These are phyloP conservation scores for Claviceps fusiformis DNA, from an alignment of 2,329 filamentous ascomycete genomes.

Conservation along the genomic window DNA sequence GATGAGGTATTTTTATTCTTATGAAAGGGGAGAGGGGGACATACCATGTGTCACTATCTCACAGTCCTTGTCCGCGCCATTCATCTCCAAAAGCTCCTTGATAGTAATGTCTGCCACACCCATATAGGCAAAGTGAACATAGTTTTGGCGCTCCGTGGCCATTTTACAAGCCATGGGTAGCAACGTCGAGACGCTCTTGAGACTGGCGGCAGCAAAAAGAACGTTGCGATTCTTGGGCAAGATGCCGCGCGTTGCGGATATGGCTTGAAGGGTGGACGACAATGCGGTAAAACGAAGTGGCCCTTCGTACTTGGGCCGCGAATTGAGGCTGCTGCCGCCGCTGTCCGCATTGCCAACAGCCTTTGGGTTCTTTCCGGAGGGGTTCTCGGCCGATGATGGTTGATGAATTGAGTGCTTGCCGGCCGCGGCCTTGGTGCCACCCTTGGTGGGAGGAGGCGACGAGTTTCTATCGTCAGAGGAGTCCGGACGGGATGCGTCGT, in stretches of 20 bases:
- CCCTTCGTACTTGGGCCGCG: constrained; percentile 43
- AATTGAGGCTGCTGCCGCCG: background rate
- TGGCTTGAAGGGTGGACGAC: constrained; percentile 45
- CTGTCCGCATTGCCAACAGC: too few species aligned
- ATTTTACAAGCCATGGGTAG: constrained; percentile 81
- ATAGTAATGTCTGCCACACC: constrained; percentile 58
- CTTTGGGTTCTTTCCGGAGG: background rate
- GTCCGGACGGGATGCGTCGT: background rate
- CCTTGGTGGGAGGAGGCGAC: background rate
- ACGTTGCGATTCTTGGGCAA: constrained; percentile 51
- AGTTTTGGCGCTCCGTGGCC: constrained; percentile 52
- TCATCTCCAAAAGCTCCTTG: constrained; percentile 57
- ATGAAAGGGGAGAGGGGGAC: too few species aligned
- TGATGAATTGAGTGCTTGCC: background rate
- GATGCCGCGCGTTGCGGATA: constrained; percentile 38
- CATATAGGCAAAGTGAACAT: constrained; percentile 72
- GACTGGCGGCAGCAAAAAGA: constrained; percentile 62
- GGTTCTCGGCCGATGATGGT: background rate
- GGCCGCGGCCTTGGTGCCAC: background rate
- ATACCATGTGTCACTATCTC: constrained; percentile 46
- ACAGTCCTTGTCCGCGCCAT: constrained; percentile 63
- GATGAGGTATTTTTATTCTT: background rate
- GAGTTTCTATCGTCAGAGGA: background rate
- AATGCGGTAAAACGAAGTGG: constrained; percentile 56
- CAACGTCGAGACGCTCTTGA: constrained; percentile 58